A percentile compares a stretch with the other conserved stretches of the same genome.
phyloP scores from a whole-genome alignment of 2,329 filamentous ascomycete species.

The Phialocephala subalpina region DNA sequence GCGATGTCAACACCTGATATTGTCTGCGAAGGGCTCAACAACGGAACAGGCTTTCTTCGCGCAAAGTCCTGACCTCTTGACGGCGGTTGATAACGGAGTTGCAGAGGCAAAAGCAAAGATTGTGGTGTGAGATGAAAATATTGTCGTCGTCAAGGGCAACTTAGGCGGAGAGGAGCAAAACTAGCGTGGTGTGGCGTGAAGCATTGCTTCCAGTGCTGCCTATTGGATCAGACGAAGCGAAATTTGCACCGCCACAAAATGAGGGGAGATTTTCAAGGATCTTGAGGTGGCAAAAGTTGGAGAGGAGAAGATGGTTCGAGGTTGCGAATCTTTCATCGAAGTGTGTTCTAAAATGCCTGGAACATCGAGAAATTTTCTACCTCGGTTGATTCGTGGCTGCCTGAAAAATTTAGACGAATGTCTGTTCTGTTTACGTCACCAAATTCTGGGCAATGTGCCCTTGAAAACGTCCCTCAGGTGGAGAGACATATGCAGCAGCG shows the following conservation, averaged over 20 bases:
- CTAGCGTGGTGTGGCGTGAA: conserved; percentile 16
- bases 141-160: conserved; percentile 19
- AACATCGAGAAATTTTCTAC: too few species aligned
- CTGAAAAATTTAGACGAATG: too few species aligned
- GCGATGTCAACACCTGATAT: conserved; percentile 11
- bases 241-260: background rate
- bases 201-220: background rate
- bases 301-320: too few species aligned
- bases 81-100: conserved; percentile 1
- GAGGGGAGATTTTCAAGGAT: too few species aligned
- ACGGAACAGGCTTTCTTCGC: background rate
- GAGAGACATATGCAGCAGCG: too few species aligned
- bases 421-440: too few species aligned
- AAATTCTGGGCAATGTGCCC: too few species aligned
- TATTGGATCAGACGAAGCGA: background rate
- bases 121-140: conserved; percentile 22
- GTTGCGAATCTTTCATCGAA: too few species aligned
- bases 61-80: background rate
- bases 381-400: background rate
- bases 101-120: background rate
- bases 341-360: too few species aligned
- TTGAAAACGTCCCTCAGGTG: background rate
- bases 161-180: conserved; percentile 4
- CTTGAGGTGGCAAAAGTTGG: too few species aligned
- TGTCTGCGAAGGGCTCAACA: background rate